Evolutionary conservation across 345 rosid genomes (phyloP), one percentile per base, ranked within the genome.

Genomic region (Gossypium stocksii): DNA sequence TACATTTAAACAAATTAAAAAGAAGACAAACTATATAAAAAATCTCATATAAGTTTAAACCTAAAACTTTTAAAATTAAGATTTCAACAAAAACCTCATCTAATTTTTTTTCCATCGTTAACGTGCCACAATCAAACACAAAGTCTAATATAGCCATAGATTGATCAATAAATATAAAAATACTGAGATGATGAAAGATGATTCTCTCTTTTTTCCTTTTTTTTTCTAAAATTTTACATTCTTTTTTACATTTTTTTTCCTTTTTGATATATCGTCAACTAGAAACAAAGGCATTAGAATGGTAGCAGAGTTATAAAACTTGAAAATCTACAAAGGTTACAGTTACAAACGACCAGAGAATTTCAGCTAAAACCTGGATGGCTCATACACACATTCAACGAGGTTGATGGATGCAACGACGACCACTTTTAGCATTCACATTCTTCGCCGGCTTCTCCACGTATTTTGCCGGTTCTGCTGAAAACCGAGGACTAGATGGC

Each of bases 371-470:
- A 45, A 58, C 29, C 15, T 59, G 43, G 23, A 17, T 19, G 22
- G 19, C 43, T n/a, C 1, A 45, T 14, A 7, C 19, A 68, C 10
- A 5, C 64, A 4, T 77, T 83, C 79, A 77, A 15, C 81, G 83
- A 23, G 83, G 86, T 70, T 80, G 83, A 65, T 77, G 81, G 65
- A 80, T 82, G 80, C 48, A 73, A 29, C 77, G 80, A 54, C 79
- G 63, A 49, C 80, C 59, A 70, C 52, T 56, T 58, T 76, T 75
- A 1, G 78, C 27, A 57, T 52, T 60, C 51, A 70, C 66, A 34
- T 27, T 75, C 82, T 80, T 83, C 27, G 74, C 51, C 17, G 81
- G 64, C 72, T 80, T 83, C 78, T 75, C 77, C 3, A 60, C 77
- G 29, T 77, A 75, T 27, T 71, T 77, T 48, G 83, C 81, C 0